A percentile compares a stretch with the other conserved stretches of the same genome.
Evolutionary conservation across 495 filamentous ascomycete genomes (phyloP).

Genomic region (Penicillium soppii): DNA sequence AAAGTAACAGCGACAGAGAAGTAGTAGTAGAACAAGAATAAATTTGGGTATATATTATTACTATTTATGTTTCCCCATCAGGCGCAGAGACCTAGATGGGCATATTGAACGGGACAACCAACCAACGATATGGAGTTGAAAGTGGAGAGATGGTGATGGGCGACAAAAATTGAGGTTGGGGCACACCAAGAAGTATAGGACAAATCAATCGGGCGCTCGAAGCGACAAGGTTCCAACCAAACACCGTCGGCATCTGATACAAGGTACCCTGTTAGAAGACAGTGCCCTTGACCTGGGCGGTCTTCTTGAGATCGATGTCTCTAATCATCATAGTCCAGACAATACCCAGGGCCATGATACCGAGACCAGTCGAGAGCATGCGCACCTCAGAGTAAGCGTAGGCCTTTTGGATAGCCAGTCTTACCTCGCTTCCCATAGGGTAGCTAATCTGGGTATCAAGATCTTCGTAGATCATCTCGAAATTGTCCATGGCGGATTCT

Average conservation of each 20-base stretch:
- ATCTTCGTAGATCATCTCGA: constrained; percentile 47
- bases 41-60: constrained; percentile 1
- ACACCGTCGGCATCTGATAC: background rate
- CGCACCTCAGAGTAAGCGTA: constrained; percentile 53
- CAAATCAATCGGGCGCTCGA: background rate
- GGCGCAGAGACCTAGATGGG: background rate
- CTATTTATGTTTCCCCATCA: background rate
- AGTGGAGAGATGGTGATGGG: background rate
- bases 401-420: constrained; percentile 51
- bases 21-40: background rate
- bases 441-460: constrained; percentile 50
- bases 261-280: background rate
- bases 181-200: background rate
- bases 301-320: constrained; percentile 51
- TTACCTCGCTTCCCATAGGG: constrained; percentile 40
- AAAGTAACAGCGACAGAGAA: background rate
- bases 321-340: constrained; percentile 44
- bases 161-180: background rate
- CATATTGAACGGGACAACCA: background rate
- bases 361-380: constrained; percentile 49
- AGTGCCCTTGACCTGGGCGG: constrained; percentile 28
- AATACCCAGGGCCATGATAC: constrained; percentile 44
- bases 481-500: constrained; percentile 25
- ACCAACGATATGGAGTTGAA: background rate
- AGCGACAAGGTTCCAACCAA: background rate